Evolutionary conservation across 2,329 filamentous ascomycete species (phyloP).

Genomic region (Arthrocladium fulminans): DNA sequence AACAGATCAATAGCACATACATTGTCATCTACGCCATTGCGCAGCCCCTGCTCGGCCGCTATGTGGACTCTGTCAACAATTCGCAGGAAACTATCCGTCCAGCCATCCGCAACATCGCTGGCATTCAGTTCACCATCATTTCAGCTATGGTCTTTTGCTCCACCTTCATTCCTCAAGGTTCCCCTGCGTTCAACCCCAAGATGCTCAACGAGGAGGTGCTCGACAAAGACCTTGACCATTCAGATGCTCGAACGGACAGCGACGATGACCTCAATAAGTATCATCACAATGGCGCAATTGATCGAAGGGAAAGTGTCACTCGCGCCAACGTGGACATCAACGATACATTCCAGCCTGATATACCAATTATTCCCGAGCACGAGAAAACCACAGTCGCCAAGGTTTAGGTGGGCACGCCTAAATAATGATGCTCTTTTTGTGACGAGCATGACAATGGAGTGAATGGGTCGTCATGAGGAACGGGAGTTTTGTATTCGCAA

Average conservation of each 20-base stretch:
- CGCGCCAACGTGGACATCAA: constrained; percentile 5
- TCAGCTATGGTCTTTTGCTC: constrained; percentile 34
- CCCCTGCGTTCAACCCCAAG: constrained; percentile 35
- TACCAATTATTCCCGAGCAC: not conserved
- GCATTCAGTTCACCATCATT: constrained; percentile 42
- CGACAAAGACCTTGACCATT: constrained; percentile 6
- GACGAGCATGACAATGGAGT: no score
- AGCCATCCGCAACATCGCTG: constrained; percentile 38
- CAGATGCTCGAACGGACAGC: not conserved
- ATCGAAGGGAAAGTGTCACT: constrained; percentile 7
- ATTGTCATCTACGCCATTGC: constrained; percentile 41
- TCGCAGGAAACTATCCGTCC: constrained; percentile 29
- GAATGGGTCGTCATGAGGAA: no score
- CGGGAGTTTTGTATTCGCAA: no score
- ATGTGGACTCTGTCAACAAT: constrained; percentile 38
- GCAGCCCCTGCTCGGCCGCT: constrained; percentile 38
- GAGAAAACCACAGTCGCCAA: not conserved
- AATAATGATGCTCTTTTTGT: no score
- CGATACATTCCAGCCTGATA: constrained; percentile 5
- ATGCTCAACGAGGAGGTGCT: constrained; percentile 15
- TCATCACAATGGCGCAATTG: constrained; percentile 4
- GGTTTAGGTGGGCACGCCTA: not conserved
- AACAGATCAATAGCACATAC: constrained; percentile 31
- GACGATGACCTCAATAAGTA: constrained; percentile 6
- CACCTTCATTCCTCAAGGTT: constrained; percentile 40